These are phyloP conservation scores for Penicillium fimorum DNA, from an alignment of 495 filamentous ascomycete species.

Conservation along the genomic window DNA sequence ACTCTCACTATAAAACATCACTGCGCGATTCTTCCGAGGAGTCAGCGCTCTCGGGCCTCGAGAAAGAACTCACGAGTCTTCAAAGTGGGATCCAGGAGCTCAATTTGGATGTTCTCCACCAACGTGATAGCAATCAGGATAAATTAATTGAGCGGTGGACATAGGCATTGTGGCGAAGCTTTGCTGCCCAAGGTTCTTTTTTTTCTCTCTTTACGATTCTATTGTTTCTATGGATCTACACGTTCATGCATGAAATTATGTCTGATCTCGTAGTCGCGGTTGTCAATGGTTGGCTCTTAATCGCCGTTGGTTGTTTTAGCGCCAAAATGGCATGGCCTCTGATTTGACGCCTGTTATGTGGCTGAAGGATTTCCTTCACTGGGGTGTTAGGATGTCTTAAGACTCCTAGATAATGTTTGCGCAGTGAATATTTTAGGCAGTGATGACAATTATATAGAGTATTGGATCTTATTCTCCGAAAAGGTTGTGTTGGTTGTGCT, in stretches of 20 bases:
- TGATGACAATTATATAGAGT: neutral
- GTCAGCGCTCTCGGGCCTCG: conserved; percentile 29
- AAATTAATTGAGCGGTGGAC: conserved; percentile 37
- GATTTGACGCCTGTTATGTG: neutral
- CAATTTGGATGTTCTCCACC: conserved; percentile 37
- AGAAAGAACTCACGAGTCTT: conserved; percentile 29
- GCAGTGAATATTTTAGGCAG: neutral
- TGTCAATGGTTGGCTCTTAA: conserved; percentile 8
- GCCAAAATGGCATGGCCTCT: neutral
- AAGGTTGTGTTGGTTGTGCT: neutral
- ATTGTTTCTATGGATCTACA: neutral
- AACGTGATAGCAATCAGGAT: conserved; percentile 33
- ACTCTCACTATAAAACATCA: conserved; percentile 33
- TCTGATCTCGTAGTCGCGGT: neutral
- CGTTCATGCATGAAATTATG: neutral
- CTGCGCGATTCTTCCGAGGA: conserved; percentile 29
- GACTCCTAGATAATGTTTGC: neutral
- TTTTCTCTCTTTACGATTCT: neutral
- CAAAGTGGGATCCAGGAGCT: conserved; percentile 37
- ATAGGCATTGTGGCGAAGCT: conserved; percentile 2
- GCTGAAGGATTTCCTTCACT: neutral
- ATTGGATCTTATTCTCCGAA: neutral
- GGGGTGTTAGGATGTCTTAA: neutral
- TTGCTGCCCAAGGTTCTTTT: neutral
- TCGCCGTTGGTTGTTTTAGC: conserved; percentile 5